Evolutionary conservation across 2,329 filamentous ascomycete genomes (phyloP).

Genomic region (Diaporthe sp.): DNA sequence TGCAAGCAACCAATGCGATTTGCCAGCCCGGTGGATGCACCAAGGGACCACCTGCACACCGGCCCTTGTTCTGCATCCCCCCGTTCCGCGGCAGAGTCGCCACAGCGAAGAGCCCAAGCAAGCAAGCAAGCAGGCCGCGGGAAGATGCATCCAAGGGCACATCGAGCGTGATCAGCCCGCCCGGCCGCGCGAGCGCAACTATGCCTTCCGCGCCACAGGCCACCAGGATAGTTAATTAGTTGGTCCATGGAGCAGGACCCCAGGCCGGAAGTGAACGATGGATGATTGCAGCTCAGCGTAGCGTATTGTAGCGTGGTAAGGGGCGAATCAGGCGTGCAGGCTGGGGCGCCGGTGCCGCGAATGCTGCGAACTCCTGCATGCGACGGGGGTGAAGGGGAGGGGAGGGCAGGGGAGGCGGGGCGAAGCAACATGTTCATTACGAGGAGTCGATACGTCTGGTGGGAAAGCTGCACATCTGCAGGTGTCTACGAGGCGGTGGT

Average conservation of each 20-base stretch:
- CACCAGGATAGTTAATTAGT: background rate
- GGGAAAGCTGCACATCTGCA: background rate
- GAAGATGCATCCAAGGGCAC: background rate
- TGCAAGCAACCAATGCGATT: background rate
- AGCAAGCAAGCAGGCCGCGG: background rate
- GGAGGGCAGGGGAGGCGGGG: background rate
- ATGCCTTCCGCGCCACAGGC: background rate
- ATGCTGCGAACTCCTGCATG: conserved; percentile 21
- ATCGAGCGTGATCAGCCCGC: background rate
- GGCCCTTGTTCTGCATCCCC: background rate
- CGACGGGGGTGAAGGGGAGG: background rate
- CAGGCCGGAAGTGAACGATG: background rate
- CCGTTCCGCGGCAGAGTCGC: background rate
- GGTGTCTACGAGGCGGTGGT: background rate
- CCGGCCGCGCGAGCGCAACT: background rate
- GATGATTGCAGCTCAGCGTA: background rate
- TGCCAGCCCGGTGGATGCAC: conserved; percentile 1
- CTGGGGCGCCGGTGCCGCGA: conserved; percentile 13
- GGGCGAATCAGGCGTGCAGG: conserved; percentile 3
- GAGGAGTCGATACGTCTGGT: conserved; percentile 14
- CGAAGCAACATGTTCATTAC: conserved; percentile 21
- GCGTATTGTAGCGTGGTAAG: background rate
- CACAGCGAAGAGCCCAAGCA: background rate
- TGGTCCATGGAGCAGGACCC: background rate
- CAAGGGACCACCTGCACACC: conserved; percentile 18